A percentile compares a stretch with the other conserved stretches of the same genome.
Evolutionary conservation across 768 basidiomycete genomes (phyloP).

Genomic region (Trametopsis cervina): DNA sequence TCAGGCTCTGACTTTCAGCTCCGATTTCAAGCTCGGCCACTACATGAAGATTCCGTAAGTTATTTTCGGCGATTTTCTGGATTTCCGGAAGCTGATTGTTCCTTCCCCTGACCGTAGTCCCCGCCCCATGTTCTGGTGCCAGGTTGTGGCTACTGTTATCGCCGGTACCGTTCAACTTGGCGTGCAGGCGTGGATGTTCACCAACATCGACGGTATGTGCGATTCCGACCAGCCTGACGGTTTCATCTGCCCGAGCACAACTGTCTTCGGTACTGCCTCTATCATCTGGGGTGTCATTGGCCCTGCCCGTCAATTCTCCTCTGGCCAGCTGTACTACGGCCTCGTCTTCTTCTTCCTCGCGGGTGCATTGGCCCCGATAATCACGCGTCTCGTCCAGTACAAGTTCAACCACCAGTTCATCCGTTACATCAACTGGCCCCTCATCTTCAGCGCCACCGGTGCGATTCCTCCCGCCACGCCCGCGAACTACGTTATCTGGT

Average conservation of each 20-base stretch:
- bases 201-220: conserved; percentile 56
- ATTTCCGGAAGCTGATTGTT: no score
- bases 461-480: conserved; percentile 77
- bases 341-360: conserved; percentile 70
- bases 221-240: conserved; percentile 40
- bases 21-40: conserved; percentile 68
- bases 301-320: conserved; percentile 48
- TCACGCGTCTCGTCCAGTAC: background rate
- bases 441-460: conserved; percentile 61
- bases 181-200: conserved; percentile 57
- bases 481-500: conserved; percentile 77
- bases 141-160: conserved; percentile 51
- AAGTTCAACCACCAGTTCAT: conserved; percentile 36
- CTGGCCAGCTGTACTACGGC: conserved; percentile 43
- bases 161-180: conserved; percentile 58
- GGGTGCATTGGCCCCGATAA: conserved; percentile 33
- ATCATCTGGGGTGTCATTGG: conserved; percentile 68
- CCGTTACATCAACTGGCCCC: conserved; percentile 39
- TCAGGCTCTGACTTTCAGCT: conserved; percentile 58
- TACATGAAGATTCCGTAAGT: conserved; percentile 55
- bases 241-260: conserved; percentile 58
- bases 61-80: no score
- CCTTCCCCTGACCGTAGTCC: background rate
- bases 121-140: conserved; percentile 26
- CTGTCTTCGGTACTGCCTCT: conserved; percentile 32